Percentiles rank a stretch among this genome's conserved stretches.
Conservation (phyloP, 2,329 filamentous ascomycete species). For the Monosporascus sp. region DNA sequence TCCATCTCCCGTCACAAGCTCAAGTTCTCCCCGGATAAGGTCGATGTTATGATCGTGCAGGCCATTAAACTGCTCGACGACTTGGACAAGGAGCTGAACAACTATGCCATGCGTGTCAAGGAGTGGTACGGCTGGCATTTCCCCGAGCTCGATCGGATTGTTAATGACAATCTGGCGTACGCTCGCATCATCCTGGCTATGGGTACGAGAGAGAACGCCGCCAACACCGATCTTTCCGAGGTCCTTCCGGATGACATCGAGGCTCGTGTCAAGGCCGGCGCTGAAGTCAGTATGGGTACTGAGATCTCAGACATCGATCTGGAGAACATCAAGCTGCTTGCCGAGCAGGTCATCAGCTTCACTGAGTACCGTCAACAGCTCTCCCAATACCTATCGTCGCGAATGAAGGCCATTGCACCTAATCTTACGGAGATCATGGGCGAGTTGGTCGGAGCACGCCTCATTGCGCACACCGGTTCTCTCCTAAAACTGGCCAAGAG, state of each 20-base stretch:
- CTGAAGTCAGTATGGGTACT: slow-evolving; percentile 97
- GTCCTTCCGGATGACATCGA: slow-evolving; percentile 96
- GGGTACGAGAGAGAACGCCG: slow-evolving; percentile 80
- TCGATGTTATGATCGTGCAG: slow-evolving; percentile 99
- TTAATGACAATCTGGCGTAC: slow-evolving; percentile 96
- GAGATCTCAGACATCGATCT: slow-evolving; percentile 92
- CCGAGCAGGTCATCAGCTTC: slow-evolving; percentile 89
- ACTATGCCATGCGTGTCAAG: slow-evolving; percentile 98
- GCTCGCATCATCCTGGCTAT: slow-evolving; percentile 81
- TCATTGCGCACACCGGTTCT: slow-evolving; percentile 92
- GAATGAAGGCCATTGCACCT: slow-evolving; percentile 95
- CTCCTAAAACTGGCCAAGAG: slow-evolving; percentile 93
- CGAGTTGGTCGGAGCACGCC: slow-evolving; percentile 86
- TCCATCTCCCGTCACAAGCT: slow-evolving; percentile 96
- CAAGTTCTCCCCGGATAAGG: slow-evolving; percentile 97
- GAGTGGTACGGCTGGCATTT: slow-evolving; percentile 99
- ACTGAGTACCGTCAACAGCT: slow-evolving; percentile 87
- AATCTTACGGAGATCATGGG: slow-evolving; percentile 93
- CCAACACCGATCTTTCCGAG: slow-evolving; percentile 74
- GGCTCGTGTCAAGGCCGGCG: slow-evolving; percentile 82
- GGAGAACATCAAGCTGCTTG: slow-evolving; percentile 85
- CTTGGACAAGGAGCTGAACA: slow-evolving; percentile 97
- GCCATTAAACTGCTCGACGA: slow-evolving; percentile 92
- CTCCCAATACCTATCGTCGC: slow-evolving; percentile 80
- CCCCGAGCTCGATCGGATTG: slow-evolving; percentile 93